Evolutionary conservation across 208 protist genomes (phyloP).

Genomic region (Acanthamoeba triangularis): DNA sequence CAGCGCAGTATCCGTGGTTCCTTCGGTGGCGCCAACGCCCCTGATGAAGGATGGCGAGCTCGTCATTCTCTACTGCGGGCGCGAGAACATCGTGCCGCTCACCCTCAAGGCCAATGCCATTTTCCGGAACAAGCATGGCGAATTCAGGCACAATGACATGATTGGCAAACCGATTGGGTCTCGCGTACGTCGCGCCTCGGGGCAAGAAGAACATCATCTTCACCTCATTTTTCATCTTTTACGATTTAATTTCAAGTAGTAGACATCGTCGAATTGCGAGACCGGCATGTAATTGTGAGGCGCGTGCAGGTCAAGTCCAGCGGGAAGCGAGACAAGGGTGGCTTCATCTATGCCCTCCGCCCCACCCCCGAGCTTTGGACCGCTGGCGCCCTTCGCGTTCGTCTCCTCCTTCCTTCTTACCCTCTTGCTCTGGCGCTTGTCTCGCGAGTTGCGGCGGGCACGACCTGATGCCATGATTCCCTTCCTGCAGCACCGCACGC

Average conservation of each 20-base stretch:
- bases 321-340: background rate
- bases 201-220: background rate
- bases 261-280: background rate
- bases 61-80: background rate
- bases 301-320: background rate
- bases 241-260: background rate
- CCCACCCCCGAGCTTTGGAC: conserved; percentile 24
- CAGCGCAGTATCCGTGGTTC: background rate
- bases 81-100: background rate
- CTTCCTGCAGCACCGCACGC: conserved; percentile 87
- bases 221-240: background rate
- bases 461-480: too few species aligned
- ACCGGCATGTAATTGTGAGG: too few species aligned
- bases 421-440: background rate
- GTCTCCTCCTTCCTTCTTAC: background rate
- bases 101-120: conserved; percentile 17
- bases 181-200: background rate
- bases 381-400: conserved; percentile 5
- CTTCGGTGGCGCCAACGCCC: background rate
- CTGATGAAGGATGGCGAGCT: conserved; percentile 17
- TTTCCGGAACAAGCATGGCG: conserved; percentile 25
- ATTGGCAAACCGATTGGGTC: background rate
- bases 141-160: conserved; percentile 32
- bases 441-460: background rate
- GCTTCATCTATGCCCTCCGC: conserved; percentile 20